Evolutionary conservation across 73 alveolate genomes (phyloP).

Genomic region (Paramecium biaurelia): DNA sequence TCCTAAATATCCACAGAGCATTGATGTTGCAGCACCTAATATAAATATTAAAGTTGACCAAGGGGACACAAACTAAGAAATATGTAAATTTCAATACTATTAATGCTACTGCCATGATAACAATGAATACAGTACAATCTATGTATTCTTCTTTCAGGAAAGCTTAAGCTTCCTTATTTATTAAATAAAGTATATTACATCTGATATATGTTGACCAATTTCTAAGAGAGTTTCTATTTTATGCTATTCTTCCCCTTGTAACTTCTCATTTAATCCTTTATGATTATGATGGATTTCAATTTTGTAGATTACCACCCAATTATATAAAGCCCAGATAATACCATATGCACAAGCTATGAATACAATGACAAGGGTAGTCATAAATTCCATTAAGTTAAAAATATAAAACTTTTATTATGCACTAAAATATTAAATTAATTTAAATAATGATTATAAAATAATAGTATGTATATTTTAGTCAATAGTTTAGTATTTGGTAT

Average conservation of each 20-base stretch:
- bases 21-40: constrained; percentile 79
- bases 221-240: constrained; percentile 1
- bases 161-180: constrained; percentile 77
- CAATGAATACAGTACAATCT: constrained; percentile 66
- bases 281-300: background rate
- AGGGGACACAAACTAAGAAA: background rate
- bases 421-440: background rate
- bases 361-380: constrained; percentile 18
- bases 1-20: constrained; percentile 85
- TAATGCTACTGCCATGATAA: constrained; percentile 60
- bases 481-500: background rate
- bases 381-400: background rate
- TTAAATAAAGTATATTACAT: background rate
- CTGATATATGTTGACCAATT: constrained; percentile 39
- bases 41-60: constrained; percentile 79
- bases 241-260: constrained; percentile 30
- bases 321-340: constrained; percentile 11
- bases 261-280: background rate
- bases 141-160: constrained; percentile 76
- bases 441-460: background rate
- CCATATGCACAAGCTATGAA: background rate
- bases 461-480: background rate
- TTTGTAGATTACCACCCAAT: constrained; percentile 14
- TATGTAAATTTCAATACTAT: background rate
- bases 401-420: background rate